Base-by-base conservation (phyloP, 2,329 filamentous ascomycete species). In the Trichoderma sp. region DNA sequence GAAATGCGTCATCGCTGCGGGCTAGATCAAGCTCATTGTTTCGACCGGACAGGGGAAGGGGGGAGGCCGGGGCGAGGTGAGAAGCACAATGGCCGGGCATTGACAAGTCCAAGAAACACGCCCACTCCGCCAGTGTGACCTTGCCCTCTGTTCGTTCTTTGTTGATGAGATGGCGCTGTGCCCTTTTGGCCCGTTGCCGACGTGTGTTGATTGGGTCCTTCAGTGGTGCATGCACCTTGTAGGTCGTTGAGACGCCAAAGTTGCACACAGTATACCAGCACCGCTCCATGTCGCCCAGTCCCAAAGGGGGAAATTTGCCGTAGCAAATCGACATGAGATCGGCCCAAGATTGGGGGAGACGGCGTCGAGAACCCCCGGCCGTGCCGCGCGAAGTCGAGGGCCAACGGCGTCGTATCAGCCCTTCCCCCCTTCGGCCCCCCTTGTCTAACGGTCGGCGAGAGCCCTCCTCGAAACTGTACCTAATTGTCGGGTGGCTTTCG, bases 331-430 rank as follows among this genome's bases (percentile, higher is more conserved):
- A 60, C 63, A 60, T 61, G 63, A 48, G 63, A 61, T 65, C 63
- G 57, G 55, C 51, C 57, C 50, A 65, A 26, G 39, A 56, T 43
- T 65, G 51, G 51, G 51, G 50, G 2, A 58, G 62, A 61, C 51
- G 63, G 63, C 50, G 63, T 65, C 63, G 63, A 65, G 56, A 44
- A 30, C 30, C 63, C 63, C 57, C 57, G 57, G 57, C 28, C 28
- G 19, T 41, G 48, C 63, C 63, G 61, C 57, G 50, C 63, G 63
- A 47, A 0, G 12, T 14, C 50, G 56, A 65, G 24, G 45, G 50
- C 58, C 63, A 65, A 65, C 63, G 63, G 57, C 50, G 50, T 59
- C 52, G 62, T 57, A 64, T 64, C 62, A 45, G 43, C 54, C n/a
- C 17, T 44, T 17, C 44, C 52, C 21, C 44, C 52, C 47, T 28